A percentile compares a stretch with the other conserved stretches of the same genome.
Conservation (phyloP, 2,329 filamentous ascomycete species). For the Dactylonectria estremocensis region DNA sequence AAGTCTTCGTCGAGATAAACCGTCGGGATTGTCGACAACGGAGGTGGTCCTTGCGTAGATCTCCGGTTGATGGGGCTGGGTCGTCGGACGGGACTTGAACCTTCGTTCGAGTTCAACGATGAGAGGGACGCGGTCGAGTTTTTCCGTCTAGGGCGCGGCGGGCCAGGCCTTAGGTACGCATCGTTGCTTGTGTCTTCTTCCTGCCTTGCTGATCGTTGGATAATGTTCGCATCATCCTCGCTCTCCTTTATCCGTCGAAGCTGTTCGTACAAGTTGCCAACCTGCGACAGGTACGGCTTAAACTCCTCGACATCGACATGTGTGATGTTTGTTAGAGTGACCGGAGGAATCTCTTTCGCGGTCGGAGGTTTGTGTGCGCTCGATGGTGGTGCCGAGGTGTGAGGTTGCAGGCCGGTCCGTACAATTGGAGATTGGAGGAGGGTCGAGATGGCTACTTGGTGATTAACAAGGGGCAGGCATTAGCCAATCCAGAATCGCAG, state of each 20-base stretch:
- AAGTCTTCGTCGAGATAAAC: conserved; percentile 98
- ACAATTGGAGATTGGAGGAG: conserved; percentile 93
- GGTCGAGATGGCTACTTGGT: conserved; percentile 83
- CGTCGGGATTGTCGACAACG: conserved; percentile 89
- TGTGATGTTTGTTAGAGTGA: conserved; percentile 89
- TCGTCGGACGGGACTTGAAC: conserved; percentile 59
- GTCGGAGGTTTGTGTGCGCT: conserved; percentile 87
- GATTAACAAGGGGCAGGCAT: conserved; percentile 32
- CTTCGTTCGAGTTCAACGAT: conserved; percentile 66
- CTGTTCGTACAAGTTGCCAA: conserved; percentile 90
- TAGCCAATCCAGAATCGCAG: not conserved
- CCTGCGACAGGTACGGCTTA: conserved; percentile 85
- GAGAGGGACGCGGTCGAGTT: conserved; percentile 62
- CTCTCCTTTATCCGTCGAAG: conserved; percentile 87
- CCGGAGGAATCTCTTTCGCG: conserved; percentile 90
- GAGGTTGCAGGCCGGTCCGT: conserved; percentile 86
- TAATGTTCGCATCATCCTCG: conserved; percentile 73
- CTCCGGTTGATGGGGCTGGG: conserved; percentile 69
- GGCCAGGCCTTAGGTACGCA: conserved; percentile 62
- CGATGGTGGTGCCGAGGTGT: conserved; percentile 78
- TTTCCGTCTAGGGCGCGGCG: conserved; percentile 50
- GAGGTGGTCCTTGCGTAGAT: conserved; percentile 81
- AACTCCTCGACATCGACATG: conserved; percentile 87
- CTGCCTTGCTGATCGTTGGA: conserved; percentile 57
- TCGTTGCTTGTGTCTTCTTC: conserved; percentile 65